These are phyloP conservation scores for Leishmania guyanensis DNA, from an alignment of 208 protist genomes.

Conservation along the genomic window DNA sequence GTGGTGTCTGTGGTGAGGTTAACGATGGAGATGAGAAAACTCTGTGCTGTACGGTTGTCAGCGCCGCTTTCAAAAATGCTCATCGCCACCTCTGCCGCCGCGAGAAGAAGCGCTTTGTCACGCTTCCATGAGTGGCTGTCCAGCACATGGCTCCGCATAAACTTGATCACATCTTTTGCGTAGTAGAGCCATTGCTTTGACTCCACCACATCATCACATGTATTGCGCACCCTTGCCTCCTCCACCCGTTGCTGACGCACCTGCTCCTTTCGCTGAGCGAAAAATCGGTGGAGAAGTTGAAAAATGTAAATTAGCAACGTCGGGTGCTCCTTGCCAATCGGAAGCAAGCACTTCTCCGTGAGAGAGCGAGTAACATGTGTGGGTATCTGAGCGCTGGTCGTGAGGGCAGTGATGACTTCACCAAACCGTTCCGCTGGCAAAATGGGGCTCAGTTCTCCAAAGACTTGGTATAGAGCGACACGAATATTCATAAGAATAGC, in stretches of 20 bases:
- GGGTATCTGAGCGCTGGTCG: conserved; percentile 22
- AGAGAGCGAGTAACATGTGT: conserved; percentile 51
- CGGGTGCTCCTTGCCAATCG: conserved; percentile 42
- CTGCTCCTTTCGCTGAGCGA: conserved; percentile 25
- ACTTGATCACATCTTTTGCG: conserved; percentile 64
- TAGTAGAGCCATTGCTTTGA: conserved; percentile 67
- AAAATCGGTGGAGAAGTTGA: conserved; percentile 40
- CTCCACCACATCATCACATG: conserved; percentile 55
- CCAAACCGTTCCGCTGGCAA: conserved; percentile 46
- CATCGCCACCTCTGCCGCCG: conserved; percentile 41
- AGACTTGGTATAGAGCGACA: conserved; percentile 65
- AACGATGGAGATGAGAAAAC: conserved; percentile 43
- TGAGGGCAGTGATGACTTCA: conserved; percentile 44
- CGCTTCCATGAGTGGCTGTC: conserved; percentile 43
- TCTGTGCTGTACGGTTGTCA: conserved; percentile 37
- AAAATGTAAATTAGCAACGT: conserved; percentile 47
- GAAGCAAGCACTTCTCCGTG: conserved; percentile 59
- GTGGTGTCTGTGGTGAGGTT: conserved; percentile 28
- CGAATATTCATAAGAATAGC: conserved; percentile 52
- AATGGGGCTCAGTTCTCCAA: conserved; percentile 56
- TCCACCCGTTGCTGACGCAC: conserved; percentile 7
- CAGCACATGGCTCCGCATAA: conserved; percentile 50
- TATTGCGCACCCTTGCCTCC: not conserved
- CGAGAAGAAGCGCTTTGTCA: conserved; percentile 31
- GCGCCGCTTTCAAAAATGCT: conserved; percentile 46